These are phyloP conservation scores for Penicillium cataractarum DNA, from an alignment of 495 filamentous ascomycete species.

Conservation along the genomic window DNA sequence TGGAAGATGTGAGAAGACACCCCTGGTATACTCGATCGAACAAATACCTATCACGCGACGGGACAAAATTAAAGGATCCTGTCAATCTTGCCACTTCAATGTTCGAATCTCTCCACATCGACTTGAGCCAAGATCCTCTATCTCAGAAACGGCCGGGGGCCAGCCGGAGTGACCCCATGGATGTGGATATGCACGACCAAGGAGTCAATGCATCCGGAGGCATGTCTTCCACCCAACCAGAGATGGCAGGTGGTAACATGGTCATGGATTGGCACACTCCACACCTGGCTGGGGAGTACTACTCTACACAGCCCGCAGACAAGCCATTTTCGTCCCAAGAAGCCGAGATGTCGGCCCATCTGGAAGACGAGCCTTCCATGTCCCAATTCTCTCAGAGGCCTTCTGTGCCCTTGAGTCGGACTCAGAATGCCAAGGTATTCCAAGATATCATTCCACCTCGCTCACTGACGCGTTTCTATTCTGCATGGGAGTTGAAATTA, in stretches of 20 bases:
- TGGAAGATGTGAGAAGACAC: conserved; percentile 86
- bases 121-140: conserved; percentile 73
- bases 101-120: conserved; percentile 90
- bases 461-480: conserved; percentile 89
- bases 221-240: conserved; percentile 78
- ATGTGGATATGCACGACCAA: conserved; percentile 54
- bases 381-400: conserved; percentile 86
- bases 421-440: conserved; percentile 86
- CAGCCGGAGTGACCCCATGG: conserved; percentile 53
- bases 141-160: conserved; percentile 40
- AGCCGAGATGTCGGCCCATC: conserved; percentile 56
- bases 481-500: conserved; percentile 72
- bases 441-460: conserved; percentile 82
- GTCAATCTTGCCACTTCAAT: conserved; percentile 86
- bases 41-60: conserved; percentile 70
- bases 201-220: conserved; percentile 39
- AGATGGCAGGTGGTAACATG: conserved; percentile 67
- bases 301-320: conserved; percentile 53
- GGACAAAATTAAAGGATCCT: conserved; percentile 71
- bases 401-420: conserved; percentile 76
- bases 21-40: conserved; percentile 94
- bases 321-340: conserved; percentile 37
- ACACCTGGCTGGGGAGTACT: conserved; percentile 52
- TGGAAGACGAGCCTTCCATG: conserved; percentile 89
- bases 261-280: conserved; percentile 80